phyloP scores from a whole-genome alignment of 768 basidiomycete genomes.

The Russula compacta region DNA sequence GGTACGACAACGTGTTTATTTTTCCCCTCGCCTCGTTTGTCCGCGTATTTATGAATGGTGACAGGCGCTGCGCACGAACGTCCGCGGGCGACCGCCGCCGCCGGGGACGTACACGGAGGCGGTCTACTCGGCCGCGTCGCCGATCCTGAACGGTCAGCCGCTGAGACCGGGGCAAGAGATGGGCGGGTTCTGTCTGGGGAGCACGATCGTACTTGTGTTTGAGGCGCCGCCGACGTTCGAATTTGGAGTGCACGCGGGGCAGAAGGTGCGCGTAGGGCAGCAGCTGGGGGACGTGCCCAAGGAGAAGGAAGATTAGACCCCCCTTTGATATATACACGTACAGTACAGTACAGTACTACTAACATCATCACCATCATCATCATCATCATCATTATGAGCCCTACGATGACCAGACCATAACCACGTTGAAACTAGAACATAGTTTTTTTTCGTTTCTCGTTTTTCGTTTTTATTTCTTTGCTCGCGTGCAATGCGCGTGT shows the following conservation, averaged over 20 bases:
- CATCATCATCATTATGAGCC: too few relatives aligned
- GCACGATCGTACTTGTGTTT: constrained; percentile 93
- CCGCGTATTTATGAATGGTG: background rate
- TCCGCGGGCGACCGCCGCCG: constrained; percentile 60
- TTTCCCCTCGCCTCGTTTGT: background rate
- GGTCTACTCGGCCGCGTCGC: constrained; percentile 77
- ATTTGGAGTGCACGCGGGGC: constrained; percentile 66
- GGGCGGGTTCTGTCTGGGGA: constrained; percentile 94
- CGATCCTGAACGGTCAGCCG: constrained; percentile 81
- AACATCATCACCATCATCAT: too few relatives aligned
- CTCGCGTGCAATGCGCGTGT: background rate
- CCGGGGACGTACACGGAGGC: constrained; percentile 89
- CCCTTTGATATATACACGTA: background rate
- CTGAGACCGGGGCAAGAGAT: constrained; percentile 85
- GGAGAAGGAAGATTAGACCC: constrained; percentile 26
- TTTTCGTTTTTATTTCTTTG: background rate
- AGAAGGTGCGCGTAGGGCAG: constrained; percentile 85
- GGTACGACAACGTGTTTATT: constrained; percentile 29
- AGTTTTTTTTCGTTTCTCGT: background rate
- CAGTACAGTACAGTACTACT: too few relatives aligned
- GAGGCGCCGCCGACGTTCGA: constrained; percentile 84
- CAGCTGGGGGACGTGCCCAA: constrained; percentile 50
- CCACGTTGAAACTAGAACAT: background rate
- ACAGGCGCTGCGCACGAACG: constrained; percentile 83
- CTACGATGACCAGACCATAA: background rate